Conservation (phyloP, 371 early-diverging fungal species). For the Nematocida homosporus region DNA sequence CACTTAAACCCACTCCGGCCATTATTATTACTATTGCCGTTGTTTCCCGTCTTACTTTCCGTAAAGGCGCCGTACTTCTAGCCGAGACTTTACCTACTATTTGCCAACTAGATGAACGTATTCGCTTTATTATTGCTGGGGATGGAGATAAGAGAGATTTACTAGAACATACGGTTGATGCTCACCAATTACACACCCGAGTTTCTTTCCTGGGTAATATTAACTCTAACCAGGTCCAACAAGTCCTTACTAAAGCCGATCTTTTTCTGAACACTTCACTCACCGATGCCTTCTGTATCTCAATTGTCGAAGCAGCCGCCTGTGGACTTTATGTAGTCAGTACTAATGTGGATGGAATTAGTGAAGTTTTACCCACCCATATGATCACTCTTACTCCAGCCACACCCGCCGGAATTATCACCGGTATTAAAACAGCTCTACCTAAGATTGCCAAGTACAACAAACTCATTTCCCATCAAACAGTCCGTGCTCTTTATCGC, state of each 20-base stretch:
- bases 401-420: constrained; percentile 74
- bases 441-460: constrained; percentile 29
- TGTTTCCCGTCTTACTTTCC: constrained; percentile 82
- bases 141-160: constrained; percentile 91
- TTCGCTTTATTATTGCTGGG: constrained; percentile 85
- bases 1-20: constrained; percentile 13
- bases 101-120: constrained; percentile 76
- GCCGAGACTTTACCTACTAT: constrained; percentile 83
- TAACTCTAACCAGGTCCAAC: constrained; percentile 78
- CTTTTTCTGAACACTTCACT: constrained; percentile 94
- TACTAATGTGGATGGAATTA: constrained; percentile 94
- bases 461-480: constrained; percentile 8
- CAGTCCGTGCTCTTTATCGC: constrained; percentile 40
- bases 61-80: constrained; percentile 90
- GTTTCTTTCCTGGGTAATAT: constrained; percentile 84
- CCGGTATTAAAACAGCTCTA: constrained; percentile 33
- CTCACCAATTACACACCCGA: constrained; percentile 80
- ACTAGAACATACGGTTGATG: constrained; percentile 91
- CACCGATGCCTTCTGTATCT: constrained; percentile 97
- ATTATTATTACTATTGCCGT: constrained; percentile 71
- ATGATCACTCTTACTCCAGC: constrained; percentile 88
- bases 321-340: constrained; percentile 84
- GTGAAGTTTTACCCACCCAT: constrained; percentile 86
- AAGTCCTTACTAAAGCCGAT: constrained; percentile 78
- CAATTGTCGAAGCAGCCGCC: constrained; percentile 93